Evolutionary conservation across 1,284 basidiomycete species (phyloP), one percentile per base, ranked within the genome.

Genomic region (Apiotrichum brassicae): DNA sequence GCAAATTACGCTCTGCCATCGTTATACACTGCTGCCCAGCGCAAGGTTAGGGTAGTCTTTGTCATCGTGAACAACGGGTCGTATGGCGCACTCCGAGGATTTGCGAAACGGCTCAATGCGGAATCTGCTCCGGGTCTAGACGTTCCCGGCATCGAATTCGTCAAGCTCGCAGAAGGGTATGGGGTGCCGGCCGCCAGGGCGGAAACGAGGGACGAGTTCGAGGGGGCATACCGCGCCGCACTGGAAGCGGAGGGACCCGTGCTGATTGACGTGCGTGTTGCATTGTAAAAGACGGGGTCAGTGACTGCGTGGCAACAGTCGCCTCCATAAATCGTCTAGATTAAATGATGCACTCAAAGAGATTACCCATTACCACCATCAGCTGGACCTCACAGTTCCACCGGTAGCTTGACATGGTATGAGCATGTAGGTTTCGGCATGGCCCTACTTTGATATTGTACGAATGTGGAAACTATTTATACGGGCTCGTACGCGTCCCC

Each of bases 61-160:
- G 38, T 54, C 14, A 54, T 54, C 33, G 45, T 42, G 16, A 54
- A 54, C 41, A 54, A 54, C 28, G 33, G 41, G 6, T 22, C 41
- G 4, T 54, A 54, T 8, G 53, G 53, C 16, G 53, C 53, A 3
- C 42, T 54, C n/a, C 40, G 45, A 6, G 20, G 34, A 11, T 54
- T 54, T 19, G 53, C 53, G 0, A 24, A 11, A 1, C 37, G 37
- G 6, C 48, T 54, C 25, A 22, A 50, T 9, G 48, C 46, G 1
- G 26, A 25, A 16, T n/a, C 42, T 25, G 37, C 48, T 0, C 48
- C 48, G 0, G 53, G 53, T 0, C 46, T 54, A 20, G 48, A 50
- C n/a, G 28, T 54, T 5, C 53, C 48, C 4, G 53, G 48, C 6
- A 54, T 54, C 38, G 48, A 54, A 42, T 54, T 50, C 38, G 42